A percentile compares a stretch with the other conserved stretches of the same genome.
These are phyloP conservation scores for Mycena epipterygia DNA, from an alignment of 768 basidiomycete species.

Conservation along the genomic window DNA sequence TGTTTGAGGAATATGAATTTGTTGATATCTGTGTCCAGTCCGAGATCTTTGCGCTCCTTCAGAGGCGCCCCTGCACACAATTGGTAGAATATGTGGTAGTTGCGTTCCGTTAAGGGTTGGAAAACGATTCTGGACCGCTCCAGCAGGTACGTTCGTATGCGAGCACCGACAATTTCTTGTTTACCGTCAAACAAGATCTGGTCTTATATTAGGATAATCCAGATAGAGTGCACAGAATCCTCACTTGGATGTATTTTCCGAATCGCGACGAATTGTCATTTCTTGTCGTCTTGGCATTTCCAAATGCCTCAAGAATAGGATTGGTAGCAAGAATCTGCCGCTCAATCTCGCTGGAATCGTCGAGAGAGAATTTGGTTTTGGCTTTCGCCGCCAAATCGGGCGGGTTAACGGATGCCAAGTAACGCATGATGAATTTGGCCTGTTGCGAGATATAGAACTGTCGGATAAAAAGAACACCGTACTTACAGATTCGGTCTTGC, in stretches of 20 bases:
- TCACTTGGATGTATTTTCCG: conserved; percentile 99
- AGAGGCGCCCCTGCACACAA: conserved; percentile 96
- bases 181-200: conserved; percentile 97
- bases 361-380: conserved; percentile 80
- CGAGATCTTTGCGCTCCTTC: conserved; percentile 96
- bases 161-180: conserved; percentile 97
- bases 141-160: conserved; percentile 98
- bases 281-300: conserved; percentile 98
- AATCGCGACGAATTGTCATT: conserved; percentile 99
- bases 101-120: conserved; percentile 96
- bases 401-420: conserved; percentile 97
- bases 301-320: conserved; percentile 98
- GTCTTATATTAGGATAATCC: conserved; percentile 21
- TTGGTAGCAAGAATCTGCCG: conserved; percentile 99
- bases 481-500: conserved; percentile 96
- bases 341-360: conserved; percentile 95
- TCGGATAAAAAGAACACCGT: not conserved
- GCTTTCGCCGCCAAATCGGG: conserved; percentile 70
- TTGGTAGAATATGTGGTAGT: conserved; percentile 99
- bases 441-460: conserved; percentile 44
- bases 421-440: conserved; percentile 99
- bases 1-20: conserved; percentile 95
- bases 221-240: conserved; percentile 33
- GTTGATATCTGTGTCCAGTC: conserved; percentile 85
- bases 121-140: conserved; percentile 98